Conservation (phyloP, 495 filamentous ascomycete species). For the Neurospora sp. region DNA sequence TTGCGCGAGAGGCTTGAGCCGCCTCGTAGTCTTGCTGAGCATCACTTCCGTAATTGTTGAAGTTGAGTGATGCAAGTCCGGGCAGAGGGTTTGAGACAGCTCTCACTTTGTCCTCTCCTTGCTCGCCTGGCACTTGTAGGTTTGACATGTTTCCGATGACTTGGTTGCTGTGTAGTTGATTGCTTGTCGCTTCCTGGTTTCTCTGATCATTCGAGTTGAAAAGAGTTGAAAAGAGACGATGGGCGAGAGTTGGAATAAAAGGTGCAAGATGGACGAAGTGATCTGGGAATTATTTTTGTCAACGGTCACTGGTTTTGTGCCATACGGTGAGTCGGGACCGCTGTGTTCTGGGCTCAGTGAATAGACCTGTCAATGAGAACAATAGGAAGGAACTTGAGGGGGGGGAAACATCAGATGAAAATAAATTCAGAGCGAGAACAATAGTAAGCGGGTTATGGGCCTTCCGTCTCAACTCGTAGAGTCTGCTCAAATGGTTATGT, state of each 20-base stretch:
- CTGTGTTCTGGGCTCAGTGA: neutral
- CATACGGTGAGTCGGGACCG: neutral
- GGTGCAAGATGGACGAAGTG: neutral
- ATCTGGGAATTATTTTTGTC: neutral
- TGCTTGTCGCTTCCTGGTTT: neutral
- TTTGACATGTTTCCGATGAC: neutral
- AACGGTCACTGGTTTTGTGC: neutral
- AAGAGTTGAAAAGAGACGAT: neutral
- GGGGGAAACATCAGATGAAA: neutral
- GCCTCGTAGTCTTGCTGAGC: conserved; percentile 4
- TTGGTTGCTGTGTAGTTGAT: neutral
- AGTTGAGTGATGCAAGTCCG: neutral
- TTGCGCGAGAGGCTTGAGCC: conserved; percentile 5
- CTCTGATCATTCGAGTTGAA: neutral
- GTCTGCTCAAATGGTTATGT: neutral
- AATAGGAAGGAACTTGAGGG: neutral
- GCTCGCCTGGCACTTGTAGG: neutral
- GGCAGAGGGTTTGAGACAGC: conserved; percentile 1
- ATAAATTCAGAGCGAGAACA: neutral
- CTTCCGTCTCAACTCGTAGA: neutral
- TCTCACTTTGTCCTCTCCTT: neutral
- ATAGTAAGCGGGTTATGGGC: neutral
- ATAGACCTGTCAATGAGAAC: neutral
- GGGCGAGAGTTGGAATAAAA: neutral
- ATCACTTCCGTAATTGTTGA: neutral